A percentile compares a stretch with the other conserved stretches of the same genome.
Evolutionary conservation across 2,329 filamentous ascomycete species (phyloP).

Genomic region (Aspergillus texensis): DNA sequence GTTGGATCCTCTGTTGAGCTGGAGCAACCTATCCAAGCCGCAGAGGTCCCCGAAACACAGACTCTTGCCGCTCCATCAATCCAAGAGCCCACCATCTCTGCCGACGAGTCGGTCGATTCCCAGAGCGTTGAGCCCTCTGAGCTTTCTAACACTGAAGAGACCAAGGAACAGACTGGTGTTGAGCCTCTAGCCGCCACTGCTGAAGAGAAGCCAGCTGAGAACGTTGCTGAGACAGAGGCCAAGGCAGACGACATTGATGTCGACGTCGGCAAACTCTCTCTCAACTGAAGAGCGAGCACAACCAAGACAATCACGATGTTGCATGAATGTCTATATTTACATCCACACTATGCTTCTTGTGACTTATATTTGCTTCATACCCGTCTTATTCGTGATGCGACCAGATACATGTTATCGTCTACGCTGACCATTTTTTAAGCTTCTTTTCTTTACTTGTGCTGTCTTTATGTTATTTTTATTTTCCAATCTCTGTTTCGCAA

Average conservation of each 20-base stretch:
- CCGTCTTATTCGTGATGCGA: slow-evolving; percentile 18
- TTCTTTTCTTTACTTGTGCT: slow-evolving; percentile 6
- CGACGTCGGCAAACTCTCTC: slow-evolving; percentile 28
- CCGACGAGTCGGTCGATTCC: not conserved
- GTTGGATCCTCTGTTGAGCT: not conserved
- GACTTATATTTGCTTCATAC: slow-evolving; percentile 21
- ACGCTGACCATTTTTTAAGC: slow-evolving; percentile 7
- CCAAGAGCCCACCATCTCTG: not conserved
- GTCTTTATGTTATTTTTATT: not conserved
- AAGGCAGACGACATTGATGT: slow-evolving; percentile 27
- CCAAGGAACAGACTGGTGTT: slow-evolving; percentile 2
- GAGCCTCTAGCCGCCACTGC: not conserved
- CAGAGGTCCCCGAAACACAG: slow-evolving; percentile 9
- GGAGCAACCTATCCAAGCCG: not conserved
- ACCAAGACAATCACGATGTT: not conserved
- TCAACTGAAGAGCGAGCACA: slow-evolving; percentile 21
- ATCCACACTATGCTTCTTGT: slow-evolving; percentile 19
- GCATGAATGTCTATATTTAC: not conserved
- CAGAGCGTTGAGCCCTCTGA: not conserved
- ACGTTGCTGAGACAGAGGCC: slow-evolving; percentile 13
- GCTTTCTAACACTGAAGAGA: not conserved
- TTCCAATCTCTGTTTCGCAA: slow-evolving; percentile 8
- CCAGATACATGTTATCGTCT: slow-evolving; percentile 9
- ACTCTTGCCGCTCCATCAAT: not conserved
- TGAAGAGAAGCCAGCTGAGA: slow-evolving; percentile 15